Evolutionary conservation across 352 stramenopile genomes (phyloP).

Genomic region (Pythium utonaiense): DNA sequence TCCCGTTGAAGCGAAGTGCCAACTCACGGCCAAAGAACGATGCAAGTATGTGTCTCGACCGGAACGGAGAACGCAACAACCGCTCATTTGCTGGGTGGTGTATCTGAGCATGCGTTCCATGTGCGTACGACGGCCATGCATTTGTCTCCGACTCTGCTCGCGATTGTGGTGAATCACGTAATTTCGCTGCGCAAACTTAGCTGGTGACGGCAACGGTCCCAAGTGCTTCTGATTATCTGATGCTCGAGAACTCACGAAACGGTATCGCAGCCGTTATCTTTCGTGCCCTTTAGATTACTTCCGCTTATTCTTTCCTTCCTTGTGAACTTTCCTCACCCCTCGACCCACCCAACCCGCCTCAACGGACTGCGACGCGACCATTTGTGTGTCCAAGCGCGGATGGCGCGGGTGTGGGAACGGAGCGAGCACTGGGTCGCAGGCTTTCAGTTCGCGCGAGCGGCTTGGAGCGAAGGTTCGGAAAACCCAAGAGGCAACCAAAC

Average conservation of each 20-base stretch:
- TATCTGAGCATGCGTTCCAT: background rate
- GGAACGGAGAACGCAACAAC: background rate
- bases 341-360: conserved; percentile 2
- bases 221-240: background rate
- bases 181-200: background rate
- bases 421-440: conserved; percentile 10
- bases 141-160: background rate
- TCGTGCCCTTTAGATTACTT: conserved; percentile 19
- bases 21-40: background rate
- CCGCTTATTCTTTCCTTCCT: conserved; percentile 21
- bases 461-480: conserved; percentile 13
- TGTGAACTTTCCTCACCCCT: conserved; percentile 22
- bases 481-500: conserved; percentile 22
- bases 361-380: conserved; percentile 20
- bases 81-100: background rate
- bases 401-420: conserved; percentile 16
- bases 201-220: background rate
- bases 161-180: background rate
- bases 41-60: background rate
- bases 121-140: background rate
- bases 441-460: conserved; percentile 13
- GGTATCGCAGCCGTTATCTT: conserved; percentile 1
- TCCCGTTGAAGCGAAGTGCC: too few relatives aligned
- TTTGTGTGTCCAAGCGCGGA: conserved; percentile 24
- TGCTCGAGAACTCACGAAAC: background rate